Base-by-base conservation (phyloP, 257 asterid species). In the Asclepias syriaca region DNA sequence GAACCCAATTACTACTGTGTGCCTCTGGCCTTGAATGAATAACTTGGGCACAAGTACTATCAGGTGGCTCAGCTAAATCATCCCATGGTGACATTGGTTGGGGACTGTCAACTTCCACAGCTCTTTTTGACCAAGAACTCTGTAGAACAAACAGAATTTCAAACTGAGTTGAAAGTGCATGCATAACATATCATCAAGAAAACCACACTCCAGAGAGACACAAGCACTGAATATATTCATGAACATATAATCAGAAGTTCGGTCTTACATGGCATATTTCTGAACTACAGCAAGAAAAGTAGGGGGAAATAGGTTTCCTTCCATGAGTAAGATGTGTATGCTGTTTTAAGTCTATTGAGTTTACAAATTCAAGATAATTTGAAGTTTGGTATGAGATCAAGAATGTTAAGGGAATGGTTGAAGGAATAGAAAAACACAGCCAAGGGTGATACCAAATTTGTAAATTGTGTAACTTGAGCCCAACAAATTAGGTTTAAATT, bases 121-220 rank as follows among this genome's bases (percentile, higher is more conserved):
- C 80, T 74, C 79, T 75, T 73, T 82, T 84, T 58, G 86, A 82
- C 84, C 86, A 84, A 39, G 81, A 84, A 79, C 81, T 77, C 88
- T 77, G 83, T 58, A 43, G 48, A 39, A 34, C 72, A 67, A 69
- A 46, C 7, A 71, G 64, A 45, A 8, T 54, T 60, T 55, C 24
- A 13, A 70, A 13, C 50, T 16, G 21, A 16, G 27, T 49, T 21
- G 61, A 5, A 11, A 68, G 2, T 53, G 37, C 32, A 43, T 37
- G 48, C 49, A 64, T 2, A 18, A 64, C 9, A 64, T 8, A 64
- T 37, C 24, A 34, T 40, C 68, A 22, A 9, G 10, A 16, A 18
- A 63, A 34, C 24, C 14, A n/a, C 68, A 63, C 15, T 34, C 13
- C 32, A 13, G 16, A 13, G n/a, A 3, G n/a, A 29, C 16, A n/a